Base-by-base conservation (phyloP, 2,329 filamentous ascomycete species). In the Fusarium sp. region DNA sequence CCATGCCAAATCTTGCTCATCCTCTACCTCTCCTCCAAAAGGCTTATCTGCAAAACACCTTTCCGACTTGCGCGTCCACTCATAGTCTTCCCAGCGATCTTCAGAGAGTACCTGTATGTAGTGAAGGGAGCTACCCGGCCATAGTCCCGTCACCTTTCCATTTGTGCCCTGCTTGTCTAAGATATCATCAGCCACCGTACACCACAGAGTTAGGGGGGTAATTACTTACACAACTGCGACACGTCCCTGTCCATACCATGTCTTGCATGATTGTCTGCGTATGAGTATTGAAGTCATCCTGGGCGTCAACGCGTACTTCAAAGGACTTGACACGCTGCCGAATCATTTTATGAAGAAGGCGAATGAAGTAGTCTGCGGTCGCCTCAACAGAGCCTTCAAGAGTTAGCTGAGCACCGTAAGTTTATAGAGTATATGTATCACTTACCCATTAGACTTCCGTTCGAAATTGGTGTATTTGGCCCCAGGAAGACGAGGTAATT, bases 401-500 rank as follows among this genome's bases (percentile, higher is more conserved):
- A 7, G 49, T 53, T 17, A 53, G 49, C 8, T 13, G n/a, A 15
- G 6, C 6, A n/a, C 10, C 30, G 7, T 23, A 30, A 45, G 23
- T 30, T 20, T 3, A 15, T 45, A 15, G 8, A 8, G 18, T 12
- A n/a, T 10, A 6, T 11, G 9, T 5, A 8, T 2, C 26, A 17
- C 53, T 35, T 2, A 56, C 53, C 55, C 55, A 58, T 58, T 4
- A 58, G 7, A 6, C 55, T 58, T 7, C 58, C 58, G 20, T 82
- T 81, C 26, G 78, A 80, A 23, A 83, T 78, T 0, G 80, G 80
- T 37, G 77, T 80, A 63, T 83, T 83, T 11, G 83, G 83, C 0
- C 83, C 83, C 20, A 83, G 74, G 56, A 82, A 76, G n/a, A 81
- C 86, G 66, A 89, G 87, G 74, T 88, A 88, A 71, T 89, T 89